These are phyloP conservation scores for Arthrobotrys entomopaga DNA, from an alignment of 2,329 filamentous ascomycete genomes.

Conservation along the genomic window DNA sequence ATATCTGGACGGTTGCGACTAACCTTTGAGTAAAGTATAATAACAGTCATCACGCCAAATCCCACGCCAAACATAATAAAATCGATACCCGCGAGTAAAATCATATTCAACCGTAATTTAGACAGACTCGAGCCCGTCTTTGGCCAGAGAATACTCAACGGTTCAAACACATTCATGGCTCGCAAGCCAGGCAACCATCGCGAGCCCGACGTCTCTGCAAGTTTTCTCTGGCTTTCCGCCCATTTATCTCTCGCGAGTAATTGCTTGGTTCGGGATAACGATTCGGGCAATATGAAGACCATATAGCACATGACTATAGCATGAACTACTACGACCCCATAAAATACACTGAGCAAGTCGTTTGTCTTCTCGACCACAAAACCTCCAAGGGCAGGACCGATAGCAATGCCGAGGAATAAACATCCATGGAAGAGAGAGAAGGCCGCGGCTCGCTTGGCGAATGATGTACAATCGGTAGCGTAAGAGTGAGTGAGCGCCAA, in stretches of 20 bases:
- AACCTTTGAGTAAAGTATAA: conserved; percentile 81
- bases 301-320: conserved; percentile 77
- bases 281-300: conserved; percentile 80
- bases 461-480: conserved; percentile 85
- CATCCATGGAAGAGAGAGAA: conserved; percentile 92
- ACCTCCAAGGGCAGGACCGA: conserved; percentile 83
- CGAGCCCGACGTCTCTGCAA: conserved; percentile 62
- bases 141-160: conserved; percentile 81
- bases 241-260: conserved; percentile 76
- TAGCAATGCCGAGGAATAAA: conserved; percentile 86
- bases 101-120: conserved; percentile 79
- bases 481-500: conserved; percentile 86
- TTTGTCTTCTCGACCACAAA: conserved; percentile 81
- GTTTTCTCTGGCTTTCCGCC: conserved; percentile 63
- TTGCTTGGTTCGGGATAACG: conserved; percentile 78
- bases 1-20: not conserved
- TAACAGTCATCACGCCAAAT: conserved; percentile 82
- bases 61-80: conserved; percentile 82
- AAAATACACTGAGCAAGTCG: conserved; percentile 82
- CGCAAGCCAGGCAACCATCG: conserved; percentile 59
- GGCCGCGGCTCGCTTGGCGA: conserved; percentile 79
- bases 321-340: conserved; percentile 79
- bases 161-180: conserved; percentile 74
- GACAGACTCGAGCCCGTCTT: conserved; percentile 71
- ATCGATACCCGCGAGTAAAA: conserved; percentile 82